phyloP scores from a whole-genome alignment of 129 eudicot genomes.

The Helianthus annuus region HanXRQr2.0-SUNRISE NC_035433.2:146074789-146075288 shows the following conservation, averaged over 20 bases:
- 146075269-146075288: conserved; percentile 27
- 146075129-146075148: too few relatives aligned
- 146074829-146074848: neutral
- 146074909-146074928: neutral
- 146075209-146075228: conserved; percentile 35
- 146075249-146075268: neutral
- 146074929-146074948: neutral
- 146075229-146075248: conserved; percentile 42
- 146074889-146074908: neutral
- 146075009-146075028: conserved; percentile 19
- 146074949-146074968: neutral
- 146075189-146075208: conserved; percentile 7
- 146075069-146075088: neutral
- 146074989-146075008: conserved; percentile 18
- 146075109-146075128: neutral
- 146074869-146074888: neutral
- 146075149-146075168: neutral
- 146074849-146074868: neutral
- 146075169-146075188: neutral
- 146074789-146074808: neutral
- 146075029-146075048: conserved; percentile 11
- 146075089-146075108: neutral
- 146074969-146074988: neutral
- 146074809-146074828: neutral
- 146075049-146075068: neutral